Evolutionary conservation across 192 early-diverging fungal genomes (phyloP).

Genomic region (Coemansia sp.): DNA sequence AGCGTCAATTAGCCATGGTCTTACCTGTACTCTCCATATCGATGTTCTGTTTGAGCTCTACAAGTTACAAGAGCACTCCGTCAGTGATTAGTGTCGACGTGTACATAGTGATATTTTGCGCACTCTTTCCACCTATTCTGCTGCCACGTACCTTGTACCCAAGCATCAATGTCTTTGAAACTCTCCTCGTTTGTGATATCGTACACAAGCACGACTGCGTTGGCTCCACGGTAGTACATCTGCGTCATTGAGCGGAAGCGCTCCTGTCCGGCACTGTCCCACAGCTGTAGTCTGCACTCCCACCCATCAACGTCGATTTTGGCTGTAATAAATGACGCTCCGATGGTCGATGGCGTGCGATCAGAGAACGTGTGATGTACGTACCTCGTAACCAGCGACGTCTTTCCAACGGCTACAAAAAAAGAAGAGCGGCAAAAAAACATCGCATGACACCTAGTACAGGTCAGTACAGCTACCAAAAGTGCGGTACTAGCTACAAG

Average conservation of each 20-base stretch:
- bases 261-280: constrained; percentile 76
- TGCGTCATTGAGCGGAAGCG: constrained; percentile 79
- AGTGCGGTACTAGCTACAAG: neutral
- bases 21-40: constrained; percentile 65
- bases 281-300: constrained; percentile 78
- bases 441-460: neutral
- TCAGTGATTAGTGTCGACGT: neutral
- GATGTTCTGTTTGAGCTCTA: constrained; percentile 69
- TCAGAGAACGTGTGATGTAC: constrained; percentile 77
- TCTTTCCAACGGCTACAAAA: constrained; percentile 76
- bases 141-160: constrained; percentile 58
- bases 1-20: constrained; percentile 1
- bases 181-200: constrained; percentile 75
- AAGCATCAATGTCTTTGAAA: constrained; percentile 69
- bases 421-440: neutral
- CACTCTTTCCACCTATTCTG: neutral
- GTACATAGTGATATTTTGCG: neutral
- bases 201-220: constrained; percentile 74
- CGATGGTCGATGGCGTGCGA: constrained; percentile 76
- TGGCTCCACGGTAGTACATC: constrained; percentile 77
- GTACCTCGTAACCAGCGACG: constrained; percentile 77
- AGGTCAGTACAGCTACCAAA: neutral
- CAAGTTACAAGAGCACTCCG: neutral
- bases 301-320: constrained; percentile 78
- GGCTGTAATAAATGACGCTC: constrained; percentile 77